These are phyloP conservation scores for Gardenia jasminoides DNA, from an alignment of 257 asterid genomes.

Conservation along the genomic window DNA sequence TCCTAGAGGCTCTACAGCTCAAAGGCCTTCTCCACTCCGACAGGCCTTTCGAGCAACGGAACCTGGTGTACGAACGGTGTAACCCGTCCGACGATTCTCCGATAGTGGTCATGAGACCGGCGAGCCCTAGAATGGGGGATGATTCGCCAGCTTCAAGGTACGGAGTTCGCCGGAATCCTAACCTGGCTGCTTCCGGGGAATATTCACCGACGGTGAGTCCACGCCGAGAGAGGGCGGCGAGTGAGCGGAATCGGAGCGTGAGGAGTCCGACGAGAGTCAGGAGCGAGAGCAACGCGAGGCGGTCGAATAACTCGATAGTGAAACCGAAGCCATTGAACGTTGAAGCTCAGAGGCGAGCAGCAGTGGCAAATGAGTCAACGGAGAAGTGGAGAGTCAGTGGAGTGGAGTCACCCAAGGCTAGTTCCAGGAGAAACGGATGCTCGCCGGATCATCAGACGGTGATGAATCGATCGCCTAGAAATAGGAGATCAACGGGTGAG, in stretches of 20 bases:
- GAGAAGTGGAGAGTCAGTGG: conserved; percentile 57
- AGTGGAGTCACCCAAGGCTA: conserved; percentile 61
- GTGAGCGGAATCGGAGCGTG: conserved; percentile 47
- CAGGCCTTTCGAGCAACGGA: conserved; percentile 40
- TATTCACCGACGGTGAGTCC: conserved; percentile 54
- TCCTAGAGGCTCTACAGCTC: conserved; percentile 91
- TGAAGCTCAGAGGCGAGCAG: conserved; percentile 50
- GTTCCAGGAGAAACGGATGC: conserved; percentile 40
- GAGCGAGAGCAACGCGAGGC: conserved; percentile 45
- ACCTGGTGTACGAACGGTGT: conserved; percentile 44
- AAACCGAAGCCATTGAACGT: conserved; percentile 59
- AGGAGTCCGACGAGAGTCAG: conserved; percentile 50
- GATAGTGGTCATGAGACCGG: conserved; percentile 53
- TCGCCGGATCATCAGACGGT: conserved; percentile 34
- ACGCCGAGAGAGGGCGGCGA: conserved; percentile 31
- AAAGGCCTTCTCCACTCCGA: conserved; percentile 79
- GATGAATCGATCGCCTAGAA: conserved; percentile 46
- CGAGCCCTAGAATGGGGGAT: conserved; percentile 31
- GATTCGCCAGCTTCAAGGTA: conserved; percentile 40
- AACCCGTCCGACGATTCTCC: conserved; percentile 52
- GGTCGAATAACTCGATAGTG: conserved; percentile 43
- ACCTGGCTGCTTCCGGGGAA: conserved; percentile 40
- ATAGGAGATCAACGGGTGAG: conserved; percentile 38
- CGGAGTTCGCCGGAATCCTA: conserved; percentile 37
- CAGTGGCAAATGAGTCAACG: conserved; percentile 28